Evolutionary conservation across 1,139 yeast species (phyloP), one percentile per base, ranked within the genome.

Genomic region (Yamadazyma oceani): DNA sequence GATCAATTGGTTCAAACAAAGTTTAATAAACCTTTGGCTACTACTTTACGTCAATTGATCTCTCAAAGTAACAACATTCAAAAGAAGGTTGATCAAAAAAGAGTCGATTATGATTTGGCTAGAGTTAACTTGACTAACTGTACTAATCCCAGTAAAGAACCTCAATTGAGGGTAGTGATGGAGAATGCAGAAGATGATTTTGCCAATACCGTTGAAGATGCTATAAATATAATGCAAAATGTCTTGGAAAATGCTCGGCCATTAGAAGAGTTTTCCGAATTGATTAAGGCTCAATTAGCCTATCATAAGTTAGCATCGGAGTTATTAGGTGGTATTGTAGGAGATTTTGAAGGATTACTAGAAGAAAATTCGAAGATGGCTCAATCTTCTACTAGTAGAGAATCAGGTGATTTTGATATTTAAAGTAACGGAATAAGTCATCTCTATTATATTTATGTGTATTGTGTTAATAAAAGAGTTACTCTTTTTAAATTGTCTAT

Each of bases 141-240:
- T 50, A 82, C 89, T 22, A 78, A 73, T 54, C 90, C 95, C 4
- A 81, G 81, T 49, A 82, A 82, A 56, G 85, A 83, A 54, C 86
- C 88, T 6, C 81, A 81, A 40, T 77, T 86, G 45, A 73, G 92
- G 50, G 85, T 82, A 35, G 78, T 81, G 45, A 82, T 87, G 75
- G 96, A 88, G 60, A 80, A 82, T 48, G 82, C 90, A 31, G 96
- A 88, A 63, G 96, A 88, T 54, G 94, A 85, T 53, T 87, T 88
- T 60, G 95, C 94, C 32, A 87, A 86, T 49, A 85, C 92, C 15
- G 90, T 89, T 26, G 96, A 88, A 63, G 95, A 85, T 56, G 95
- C 96, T 24, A 88, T 86, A 38, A 73, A 81, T 35, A 80, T 85
- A 44, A 83, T 88, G 92, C 87, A 83, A 66, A 82, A 83, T 57